phyloP scores from a whole-genome alignment of 371 early-diverging fungal genomes.

The Conidiobolus incongruus region DNA sequence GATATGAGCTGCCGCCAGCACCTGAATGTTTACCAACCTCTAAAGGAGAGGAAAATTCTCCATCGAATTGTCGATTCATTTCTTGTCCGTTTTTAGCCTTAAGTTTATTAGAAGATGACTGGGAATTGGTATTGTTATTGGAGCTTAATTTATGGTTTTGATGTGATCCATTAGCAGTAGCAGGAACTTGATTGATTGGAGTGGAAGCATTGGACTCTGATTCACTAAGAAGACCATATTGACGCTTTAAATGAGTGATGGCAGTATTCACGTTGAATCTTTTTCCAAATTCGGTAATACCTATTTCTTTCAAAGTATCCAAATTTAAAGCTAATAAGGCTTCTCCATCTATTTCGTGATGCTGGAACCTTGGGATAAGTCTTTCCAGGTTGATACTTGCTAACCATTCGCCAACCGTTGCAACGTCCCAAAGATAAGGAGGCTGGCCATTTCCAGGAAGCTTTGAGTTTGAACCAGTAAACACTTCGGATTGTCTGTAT shows the following conservation, averaged over 20 bases:
- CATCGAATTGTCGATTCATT: too few species aligned
- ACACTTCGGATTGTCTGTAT: not conserved
- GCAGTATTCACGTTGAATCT: slow-evolving; percentile 38
- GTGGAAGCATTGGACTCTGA: too few species aligned
- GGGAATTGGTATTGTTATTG: too few species aligned
- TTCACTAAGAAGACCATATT: slow-evolving; percentile 4
- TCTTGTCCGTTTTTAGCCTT: too few species aligned
- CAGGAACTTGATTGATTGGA: too few species aligned
- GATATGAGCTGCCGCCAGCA: too few species aligned
- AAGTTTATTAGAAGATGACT: too few species aligned
- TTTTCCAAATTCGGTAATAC: slow-evolving; percentile 37
- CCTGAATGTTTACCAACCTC: too few species aligned
- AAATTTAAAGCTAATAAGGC: slow-evolving; percentile 30
- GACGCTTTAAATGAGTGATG: slow-evolving; percentile 20
- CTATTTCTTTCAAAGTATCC: slow-evolving; percentile 37
- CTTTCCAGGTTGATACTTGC: slow-evolving; percentile 23
- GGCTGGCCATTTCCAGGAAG: slow-evolving; percentile 5
- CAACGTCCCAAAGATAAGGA: slow-evolving; percentile 23
- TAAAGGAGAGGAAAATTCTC: too few species aligned
- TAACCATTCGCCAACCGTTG: slow-evolving; percentile 37
- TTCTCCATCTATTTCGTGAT: slow-evolving; percentile 46
- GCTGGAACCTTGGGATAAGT: slow-evolving; percentile 25
- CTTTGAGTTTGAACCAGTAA: not conserved
- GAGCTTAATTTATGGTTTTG: too few species aligned
- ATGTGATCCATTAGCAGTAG: too few species aligned